A percentile compares a stretch with the other conserved stretches of the same genome.
Evolutionary conservation across 345 rosid species (phyloP).

Genomic region (Carallia pectinifolia): DNA sequence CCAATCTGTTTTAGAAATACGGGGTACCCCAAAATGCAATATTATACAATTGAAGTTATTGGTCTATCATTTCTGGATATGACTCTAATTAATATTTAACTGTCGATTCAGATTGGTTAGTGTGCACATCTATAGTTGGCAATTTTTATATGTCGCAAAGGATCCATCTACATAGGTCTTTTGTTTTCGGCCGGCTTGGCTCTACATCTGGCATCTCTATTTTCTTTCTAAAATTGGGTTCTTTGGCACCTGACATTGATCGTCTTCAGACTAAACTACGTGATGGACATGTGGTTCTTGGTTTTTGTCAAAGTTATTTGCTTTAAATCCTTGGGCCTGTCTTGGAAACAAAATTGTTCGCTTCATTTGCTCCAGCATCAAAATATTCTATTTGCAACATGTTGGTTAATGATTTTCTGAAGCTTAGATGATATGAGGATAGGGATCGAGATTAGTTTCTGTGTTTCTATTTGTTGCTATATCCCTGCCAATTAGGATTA

Average conservation of each 20-base stretch:
- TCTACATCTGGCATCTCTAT: background rate
- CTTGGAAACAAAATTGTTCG: too few relatives aligned
- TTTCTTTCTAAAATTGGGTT: background rate
- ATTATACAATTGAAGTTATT: background rate
- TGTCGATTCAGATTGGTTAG: constrained; percentile 67
- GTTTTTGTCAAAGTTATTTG: background rate
- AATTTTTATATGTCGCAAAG: background rate
- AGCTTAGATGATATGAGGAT: too few relatives aligned
- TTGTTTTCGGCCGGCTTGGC: background rate
- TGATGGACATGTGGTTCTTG: background rate
- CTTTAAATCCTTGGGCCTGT: too few relatives aligned
- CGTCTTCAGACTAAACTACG: background rate
- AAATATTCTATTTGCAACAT: too few relatives aligned
- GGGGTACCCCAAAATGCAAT: constrained; percentile 43
- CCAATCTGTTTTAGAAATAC: constrained; percentile 65
- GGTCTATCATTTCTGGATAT: background rate
- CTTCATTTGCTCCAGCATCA: too few relatives aligned
- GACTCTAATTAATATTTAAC: background rate
- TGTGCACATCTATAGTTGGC: constrained; percentile 43
- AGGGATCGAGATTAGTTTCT: too few relatives aligned
- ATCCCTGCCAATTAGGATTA: too few relatives aligned
- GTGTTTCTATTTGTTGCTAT: too few relatives aligned
- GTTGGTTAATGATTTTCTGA: too few relatives aligned
- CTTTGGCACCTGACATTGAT: background rate
- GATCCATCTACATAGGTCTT: too few relatives aligned